These are phyloP conservation scores for Ustilago esculenta DNA, from an alignment of 1,284 basidiomycete species.

Conservation along the genomic window DNA sequence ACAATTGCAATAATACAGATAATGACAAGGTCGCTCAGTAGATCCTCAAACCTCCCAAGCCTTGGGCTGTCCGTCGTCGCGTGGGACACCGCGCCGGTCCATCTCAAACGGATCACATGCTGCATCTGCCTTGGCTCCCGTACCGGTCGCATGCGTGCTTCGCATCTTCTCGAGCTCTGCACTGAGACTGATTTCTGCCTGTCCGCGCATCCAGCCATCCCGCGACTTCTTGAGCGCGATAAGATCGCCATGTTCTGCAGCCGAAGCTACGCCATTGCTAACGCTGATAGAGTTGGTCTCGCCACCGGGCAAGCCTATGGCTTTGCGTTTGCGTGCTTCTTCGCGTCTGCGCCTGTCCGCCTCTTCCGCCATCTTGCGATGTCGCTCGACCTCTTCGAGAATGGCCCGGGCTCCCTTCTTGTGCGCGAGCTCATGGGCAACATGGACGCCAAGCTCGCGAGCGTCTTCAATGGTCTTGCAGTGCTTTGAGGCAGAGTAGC, in stretches of 20 bases:
- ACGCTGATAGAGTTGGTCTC: constrained; percentile 18
- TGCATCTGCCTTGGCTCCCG: constrained; percentile 21
- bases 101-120: constrained; percentile 45
- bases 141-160: constrained; percentile 8
- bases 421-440: constrained; percentile 58
- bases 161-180: constrained; percentile 26
- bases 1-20: neutral
- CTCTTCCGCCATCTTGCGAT: constrained; percentile 62
- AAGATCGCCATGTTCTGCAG: constrained; percentile 35
- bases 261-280: constrained; percentile 24
- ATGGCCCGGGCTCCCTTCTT: constrained; percentile 58
- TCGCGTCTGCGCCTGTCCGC: constrained; percentile 55
- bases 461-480: constrained; percentile 54
- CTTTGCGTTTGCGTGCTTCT: constrained; percentile 44
- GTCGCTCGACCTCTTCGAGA: constrained; percentile 64
- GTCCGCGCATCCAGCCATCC: constrained; percentile 43
- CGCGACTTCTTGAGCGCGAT: constrained; percentile 30
- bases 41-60: constrained; percentile 63
- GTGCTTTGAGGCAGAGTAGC: constrained; percentile 38
- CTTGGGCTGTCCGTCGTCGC: constrained; percentile 64
- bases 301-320: constrained; percentile 31
- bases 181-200: constrained; percentile 30
- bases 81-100: constrained; percentile 56
- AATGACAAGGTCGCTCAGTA: neutral
- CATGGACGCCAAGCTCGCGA: constrained; percentile 50